Evolutionary conservation across 1,284 basidiomycete genomes (phyloP), one percentile per base, ranked within the genome.

Genomic region (Rugosomyces carneus): DNA sequence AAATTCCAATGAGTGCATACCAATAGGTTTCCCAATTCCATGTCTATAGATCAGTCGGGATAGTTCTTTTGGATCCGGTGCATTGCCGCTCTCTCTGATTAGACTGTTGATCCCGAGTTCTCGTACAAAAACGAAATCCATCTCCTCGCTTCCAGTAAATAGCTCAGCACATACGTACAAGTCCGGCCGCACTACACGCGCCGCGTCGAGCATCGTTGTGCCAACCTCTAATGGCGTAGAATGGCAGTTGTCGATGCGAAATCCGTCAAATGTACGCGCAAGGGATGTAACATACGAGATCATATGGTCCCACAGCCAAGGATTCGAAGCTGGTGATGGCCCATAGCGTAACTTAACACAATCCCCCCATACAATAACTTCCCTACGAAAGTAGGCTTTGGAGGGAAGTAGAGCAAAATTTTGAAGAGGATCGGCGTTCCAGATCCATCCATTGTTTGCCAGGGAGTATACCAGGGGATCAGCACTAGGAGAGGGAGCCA

Each of bases 401-500:
- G 94, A 98, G 0, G 89, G 87, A 40, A 81, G 80, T n/a, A 91
- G 79, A 7, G 94, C 95, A 68, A 99, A 99, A 70, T 98, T 96
- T 53, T 84, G 76, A 16, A 99, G 75, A 0, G 95, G 95, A 63
- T 99, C 86, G 1, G 95, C 94, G 49, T 88, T 75, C 95, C 95
- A 99, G 57, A 99, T 95, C 95, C 95, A 99, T 5, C 95, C 95
- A 59, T 99, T 99, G 68, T 98, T 97, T 4, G 95, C 95, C 23
- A 97, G 69, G 0, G 89, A 84, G 58, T 93, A 88, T 7, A 78
- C 72, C 16, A 74, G 62, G 1, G 85, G 80, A 48, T 93, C 81
- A 39, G 79, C 75, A 41, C 78, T 66, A 1, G 78, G 77, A 18
- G 68, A 71, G 5, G 74, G 69, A 7, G 78, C 69, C 13, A 95